Base-by-base conservation (phyloP, 2,329 filamentous ascomycete species). In the Periconia macrospinosa region DNA sequence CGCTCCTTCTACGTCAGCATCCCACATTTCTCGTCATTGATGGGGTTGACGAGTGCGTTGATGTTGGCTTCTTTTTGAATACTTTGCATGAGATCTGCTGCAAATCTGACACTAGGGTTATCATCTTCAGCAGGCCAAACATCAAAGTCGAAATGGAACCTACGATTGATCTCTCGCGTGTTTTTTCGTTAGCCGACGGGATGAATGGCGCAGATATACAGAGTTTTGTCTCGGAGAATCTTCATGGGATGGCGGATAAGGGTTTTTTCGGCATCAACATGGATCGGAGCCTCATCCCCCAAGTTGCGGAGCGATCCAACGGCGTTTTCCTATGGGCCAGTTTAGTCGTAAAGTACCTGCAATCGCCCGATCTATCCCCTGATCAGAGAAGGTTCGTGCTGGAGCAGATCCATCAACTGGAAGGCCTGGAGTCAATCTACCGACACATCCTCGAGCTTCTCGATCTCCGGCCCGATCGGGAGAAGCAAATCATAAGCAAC, bases 21-120 rank as follows among this genome's bases (percentile, higher is more conserved):
- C 60, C 68, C 10, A 70, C 64, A 3, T 71, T 66, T 30, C 41
- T 71, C 10, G 60, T 68, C 44, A 57, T 71, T 33, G 68, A 71
- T 33, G 68, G 68, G 1, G 44, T 68, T 14, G 67, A 71, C 35
- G 65, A 68, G 44, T 66, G 66, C 46, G 57, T 41, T 41, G 62
- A 70, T 45, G 27, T 49, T 9, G 47, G 60, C 10, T 11, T 47
- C 5, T 58, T 70, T 27, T 59, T 71, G 9, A 49, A 53, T 8
- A 53, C 41, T 13, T 41, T 71, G 33, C 60, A 61, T 18, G 54
- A 60, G 35, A n/a, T 70, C 14, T 67, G 63, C 49, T 55, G 61
- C 6, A 60, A 51, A 18, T 61, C 65, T 11, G 68, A 70, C 44
- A 47, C 60, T 15, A 60, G 60, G 43, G 58, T 59, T 5, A 55